Evolutionary conservation across 2,329 filamentous ascomycete genomes (phyloP).

Genomic region (Chaetothyriales sp.): DNA sequence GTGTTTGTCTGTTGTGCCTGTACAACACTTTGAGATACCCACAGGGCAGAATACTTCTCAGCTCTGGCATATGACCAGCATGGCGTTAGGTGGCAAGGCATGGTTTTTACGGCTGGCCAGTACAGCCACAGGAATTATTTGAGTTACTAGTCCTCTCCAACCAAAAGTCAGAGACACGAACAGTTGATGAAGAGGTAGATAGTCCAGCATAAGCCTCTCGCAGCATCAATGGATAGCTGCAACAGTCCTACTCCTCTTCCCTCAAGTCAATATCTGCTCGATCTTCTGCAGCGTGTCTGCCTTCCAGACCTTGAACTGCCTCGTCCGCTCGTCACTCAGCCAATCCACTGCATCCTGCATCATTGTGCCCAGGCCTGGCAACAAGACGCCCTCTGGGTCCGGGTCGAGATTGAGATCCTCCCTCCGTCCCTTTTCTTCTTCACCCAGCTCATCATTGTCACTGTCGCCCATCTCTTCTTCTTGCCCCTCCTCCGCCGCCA

Average conservation of each 20-base stretch:
- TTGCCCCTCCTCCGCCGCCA: background rate
- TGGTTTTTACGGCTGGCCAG: background rate
- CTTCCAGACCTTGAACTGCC: slow-evolving; percentile 33
- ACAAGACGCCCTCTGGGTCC: slow-evolving; percentile 24
- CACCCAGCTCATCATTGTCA: slow-evolving; percentile 15
- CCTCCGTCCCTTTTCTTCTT: slow-evolving; percentile 5
- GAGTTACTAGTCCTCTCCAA: background rate
- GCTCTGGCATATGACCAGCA: background rate
- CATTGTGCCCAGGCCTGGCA: slow-evolving; percentile 37
- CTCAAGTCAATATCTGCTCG: slow-evolving; percentile 19
- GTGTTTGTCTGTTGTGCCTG: background rate
- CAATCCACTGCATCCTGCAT: slow-evolving; percentile 37
- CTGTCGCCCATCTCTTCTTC: background rate
- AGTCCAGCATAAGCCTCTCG: background rate
- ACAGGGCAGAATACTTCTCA: background rate
- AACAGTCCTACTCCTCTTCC: background rate
- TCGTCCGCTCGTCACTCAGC: slow-evolving; percentile 30
- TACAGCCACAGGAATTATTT: too few relatives aligned
- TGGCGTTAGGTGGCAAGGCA: background rate
- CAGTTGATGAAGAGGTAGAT: background rate
- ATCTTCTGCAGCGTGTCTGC: slow-evolving; percentile 28
- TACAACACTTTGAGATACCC: background rate
- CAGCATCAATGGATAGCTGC: slow-evolving; percentile 1
- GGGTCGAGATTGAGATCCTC: slow-evolving; percentile 22
- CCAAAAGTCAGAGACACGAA: background rate